These are phyloP conservation scores for Fraxinus cuspidata DNA, from an alignment of 257 asterid species.

Conservation along the genomic window DNA sequence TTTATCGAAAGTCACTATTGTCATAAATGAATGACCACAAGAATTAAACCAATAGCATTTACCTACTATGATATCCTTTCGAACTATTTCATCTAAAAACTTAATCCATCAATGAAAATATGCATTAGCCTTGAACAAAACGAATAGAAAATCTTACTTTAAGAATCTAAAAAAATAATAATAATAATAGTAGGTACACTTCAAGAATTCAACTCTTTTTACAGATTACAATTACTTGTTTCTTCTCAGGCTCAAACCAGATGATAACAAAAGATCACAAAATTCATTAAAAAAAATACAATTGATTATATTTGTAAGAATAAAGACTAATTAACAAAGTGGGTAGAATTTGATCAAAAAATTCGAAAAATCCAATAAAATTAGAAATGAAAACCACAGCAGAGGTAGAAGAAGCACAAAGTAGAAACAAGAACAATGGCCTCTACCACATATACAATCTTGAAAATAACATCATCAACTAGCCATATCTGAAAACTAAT, in stretches of 20 bases:
- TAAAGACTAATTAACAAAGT: too few relatives aligned
- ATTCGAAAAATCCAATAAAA: not conserved
- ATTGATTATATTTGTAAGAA: not conserved
- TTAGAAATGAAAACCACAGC: constrained; percentile 46
- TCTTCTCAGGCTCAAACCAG: not conserved
- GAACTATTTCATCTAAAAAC: too few relatives aligned
- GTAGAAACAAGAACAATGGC: constrained; percentile 54
- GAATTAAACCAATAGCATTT: too few relatives aligned
- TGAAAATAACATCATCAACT: constrained; percentile 47
- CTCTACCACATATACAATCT: constrained; percentile 45
- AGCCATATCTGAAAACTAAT: constrained; percentile 31
- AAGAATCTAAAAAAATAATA: too few relatives aligned
- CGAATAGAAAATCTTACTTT: not conserved
- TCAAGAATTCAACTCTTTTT: not conserved
- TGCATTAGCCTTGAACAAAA: too few relatives aligned
- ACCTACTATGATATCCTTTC: too few relatives aligned
- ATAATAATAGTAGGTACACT: not conserved
- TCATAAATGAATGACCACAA: too few relatives aligned
- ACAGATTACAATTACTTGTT: not conserved
- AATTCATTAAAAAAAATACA: not conserved
- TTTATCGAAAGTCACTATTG: too few relatives aligned
- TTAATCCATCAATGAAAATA: too few relatives aligned
- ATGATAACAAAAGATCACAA: not conserved
- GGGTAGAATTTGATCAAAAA: not conserved
- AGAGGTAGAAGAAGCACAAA: constrained; percentile 51